These are phyloP conservation scores for Mariannaea sp. DNA, from an alignment of 2,329 filamentous ascomycete species.

Conservation along the genomic window DNA sequence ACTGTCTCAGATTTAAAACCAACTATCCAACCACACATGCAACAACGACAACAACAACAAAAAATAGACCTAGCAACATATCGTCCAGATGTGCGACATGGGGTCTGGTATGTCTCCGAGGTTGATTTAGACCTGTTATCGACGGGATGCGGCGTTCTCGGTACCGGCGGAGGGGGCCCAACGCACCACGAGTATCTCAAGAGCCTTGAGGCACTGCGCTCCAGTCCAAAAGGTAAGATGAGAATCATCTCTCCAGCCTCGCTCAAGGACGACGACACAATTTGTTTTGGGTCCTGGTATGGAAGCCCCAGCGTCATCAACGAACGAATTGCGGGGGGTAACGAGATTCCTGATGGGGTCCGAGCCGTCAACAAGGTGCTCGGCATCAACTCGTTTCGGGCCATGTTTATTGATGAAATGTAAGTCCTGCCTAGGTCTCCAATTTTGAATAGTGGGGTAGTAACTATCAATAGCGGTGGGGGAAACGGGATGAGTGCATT, in stretches of 20 bases:
- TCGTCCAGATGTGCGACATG: slow-evolving; percentile 38
- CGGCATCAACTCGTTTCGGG: slow-evolving; percentile 41
- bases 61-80: slow-evolving; percentile 41
- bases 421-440: slow-evolving; percentile 26
- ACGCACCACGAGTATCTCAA: slow-evolving; percentile 52
- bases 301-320: slow-evolving; percentile 50
- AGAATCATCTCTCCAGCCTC: slow-evolving; percentile 46
- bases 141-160: slow-evolving; percentile 44
- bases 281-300: slow-evolving; percentile 52
- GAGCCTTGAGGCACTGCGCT: slow-evolving; percentile 45
- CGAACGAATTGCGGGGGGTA: slow-evolving; percentile 44
- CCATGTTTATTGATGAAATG: slow-evolving; percentile 46
- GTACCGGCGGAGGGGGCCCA: slow-evolving; percentile 45
- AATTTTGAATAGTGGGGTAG: neutral
- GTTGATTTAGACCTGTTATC: slow-evolving; percentile 45
- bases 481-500: slow-evolving; percentile 47
- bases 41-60: no score
- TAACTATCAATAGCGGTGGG: slow-evolving; percentile 39
- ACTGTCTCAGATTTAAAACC: slow-evolving; percentile 38
- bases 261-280: slow-evolving; percentile 45
- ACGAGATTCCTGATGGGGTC: slow-evolving; percentile 45
- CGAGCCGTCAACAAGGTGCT: slow-evolving; percentile 43
- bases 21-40: slow-evolving; percentile 40
- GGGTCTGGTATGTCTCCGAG: slow-evolving; percentile 45
- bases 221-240: slow-evolving; percentile 42